Conservation (phyloP, 225 moss, liverwort and hornwort genomes). For the Lunularia cruciata region DNA sequence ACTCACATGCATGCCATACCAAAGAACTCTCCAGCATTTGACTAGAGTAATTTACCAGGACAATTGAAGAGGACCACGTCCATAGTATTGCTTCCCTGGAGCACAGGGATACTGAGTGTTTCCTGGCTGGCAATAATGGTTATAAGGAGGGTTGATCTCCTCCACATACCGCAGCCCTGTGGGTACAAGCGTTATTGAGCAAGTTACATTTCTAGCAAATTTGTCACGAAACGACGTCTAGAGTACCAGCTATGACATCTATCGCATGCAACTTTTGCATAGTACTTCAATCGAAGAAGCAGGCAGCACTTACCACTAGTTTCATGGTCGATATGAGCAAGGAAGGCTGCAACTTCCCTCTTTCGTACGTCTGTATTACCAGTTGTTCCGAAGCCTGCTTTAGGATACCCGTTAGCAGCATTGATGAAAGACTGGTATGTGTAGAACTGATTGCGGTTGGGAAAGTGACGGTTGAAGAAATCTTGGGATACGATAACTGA, state of each 20-base stretch:
- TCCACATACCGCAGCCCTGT: conserved; percentile 16
- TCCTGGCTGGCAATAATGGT: conserved; percentile 13
- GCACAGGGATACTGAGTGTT: conserved; percentile 33
- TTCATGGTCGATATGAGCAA: conserved; percentile 28
- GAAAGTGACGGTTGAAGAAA: conserved; percentile 30
- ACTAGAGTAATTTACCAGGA: too few species aligned
- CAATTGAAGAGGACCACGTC: conserved; percentile 47
- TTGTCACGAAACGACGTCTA: too few species aligned
- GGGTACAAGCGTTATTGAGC: too few species aligned
- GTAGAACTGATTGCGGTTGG: conserved; percentile 29
- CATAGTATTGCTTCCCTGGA: conserved; percentile 37
- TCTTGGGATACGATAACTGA: too few species aligned
- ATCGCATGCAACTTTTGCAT: too few species aligned
- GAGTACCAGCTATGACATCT: too few species aligned
- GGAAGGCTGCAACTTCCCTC: conserved; percentile 34
- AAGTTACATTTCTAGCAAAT: too few species aligned
- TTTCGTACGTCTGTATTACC: conserved; percentile 7
- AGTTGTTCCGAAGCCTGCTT: conserved; percentile 24
- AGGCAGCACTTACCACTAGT: conserved; percentile 18
- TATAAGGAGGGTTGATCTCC: conserved; percentile 1
- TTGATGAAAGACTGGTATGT: conserved; percentile 33
- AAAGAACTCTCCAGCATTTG: too few species aligned
- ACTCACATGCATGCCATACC: too few species aligned
- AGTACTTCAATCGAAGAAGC: too few species aligned
- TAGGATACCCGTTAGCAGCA: conserved; percentile 12